These are phyloP conservation scores for Chlorella sorokiniana DNA, from an alignment of 139 green algal genomes.

Conservation along the genomic window DNA sequence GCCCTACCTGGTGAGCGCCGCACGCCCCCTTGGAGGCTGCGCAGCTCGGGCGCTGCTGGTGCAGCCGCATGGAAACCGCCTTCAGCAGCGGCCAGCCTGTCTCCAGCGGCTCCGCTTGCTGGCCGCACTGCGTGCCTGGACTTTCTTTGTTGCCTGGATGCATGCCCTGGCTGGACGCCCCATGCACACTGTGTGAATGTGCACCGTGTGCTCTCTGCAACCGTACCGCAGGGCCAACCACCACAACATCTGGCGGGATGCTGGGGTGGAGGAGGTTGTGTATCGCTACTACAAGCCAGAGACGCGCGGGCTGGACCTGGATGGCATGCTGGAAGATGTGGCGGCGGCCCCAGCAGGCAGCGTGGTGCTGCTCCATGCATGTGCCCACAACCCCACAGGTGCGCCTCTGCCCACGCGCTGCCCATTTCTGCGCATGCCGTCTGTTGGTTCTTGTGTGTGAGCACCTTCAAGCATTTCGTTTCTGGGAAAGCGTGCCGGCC, in stretches of 20 bases:
- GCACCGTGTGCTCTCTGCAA: background rate
- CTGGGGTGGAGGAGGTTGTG: conserved; percentile 42
- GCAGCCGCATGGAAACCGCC: too few species aligned
- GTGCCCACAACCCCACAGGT: conserved; percentile 79
- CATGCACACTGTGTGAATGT: too few species aligned
- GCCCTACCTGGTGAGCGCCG: conserved; percentile 63
- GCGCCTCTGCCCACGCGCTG: conserved; percentile 5
- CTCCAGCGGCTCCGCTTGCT: too few species aligned
- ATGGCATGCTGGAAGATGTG: conserved; percentile 59
- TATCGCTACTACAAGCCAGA: conserved; percentile 90
- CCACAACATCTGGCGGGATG: conserved; percentile 71
- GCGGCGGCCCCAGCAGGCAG: conserved; percentile 64
- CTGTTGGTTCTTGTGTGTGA: too few species aligned
- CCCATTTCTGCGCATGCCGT: background rate
- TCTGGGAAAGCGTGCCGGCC: too few species aligned
- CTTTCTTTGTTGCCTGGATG: too few species aligned
- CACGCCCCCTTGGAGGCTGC: background rate
- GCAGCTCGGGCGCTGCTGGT: too few species aligned
- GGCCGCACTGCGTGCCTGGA: too few species aligned
- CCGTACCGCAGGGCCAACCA: conserved; percentile 51
- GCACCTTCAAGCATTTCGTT: too few species aligned
- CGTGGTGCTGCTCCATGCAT: conserved; percentile 91
- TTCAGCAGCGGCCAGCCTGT: too few species aligned
- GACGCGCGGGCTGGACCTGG: conserved; percentile 85
- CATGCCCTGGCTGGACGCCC: too few species aligned